Percentiles rank a stretch among this genome's conserved stretches.
phyloP scores from a whole-genome alignment of 2,329 filamentous ascomycete genomes.

The Botrytis porri region DNA sequence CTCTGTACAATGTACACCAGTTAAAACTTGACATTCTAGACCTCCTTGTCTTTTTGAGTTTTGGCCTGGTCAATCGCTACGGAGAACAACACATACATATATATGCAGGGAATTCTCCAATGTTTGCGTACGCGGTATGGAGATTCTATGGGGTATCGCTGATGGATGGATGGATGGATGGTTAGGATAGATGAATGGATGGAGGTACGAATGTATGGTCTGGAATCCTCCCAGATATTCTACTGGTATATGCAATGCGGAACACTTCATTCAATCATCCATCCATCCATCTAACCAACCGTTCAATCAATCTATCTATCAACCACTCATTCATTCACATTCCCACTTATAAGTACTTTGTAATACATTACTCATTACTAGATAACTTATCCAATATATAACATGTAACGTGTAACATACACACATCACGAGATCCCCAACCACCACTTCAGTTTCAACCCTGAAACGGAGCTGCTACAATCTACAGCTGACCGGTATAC shows the following conservation, averaged over 20 bases:
- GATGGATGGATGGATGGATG: not conserved
- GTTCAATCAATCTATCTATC: too few species aligned
- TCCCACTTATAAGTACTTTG: not conserved
- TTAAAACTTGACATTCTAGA: not conserved
- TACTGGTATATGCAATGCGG: not conserved
- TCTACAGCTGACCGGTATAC: not conserved
- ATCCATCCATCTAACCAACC: too few species aligned
- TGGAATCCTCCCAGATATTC: not conserved
- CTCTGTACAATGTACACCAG: too few species aligned
- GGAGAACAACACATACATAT: not conserved
- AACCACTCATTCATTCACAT: not conserved
- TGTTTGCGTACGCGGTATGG: not conserved
- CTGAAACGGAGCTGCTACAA: not conserved
- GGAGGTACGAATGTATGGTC: not conserved
- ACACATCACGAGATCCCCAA: not conserved
- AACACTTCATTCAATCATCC: not conserved
- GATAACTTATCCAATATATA: too few species aligned
- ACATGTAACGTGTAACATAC: not conserved
- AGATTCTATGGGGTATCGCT: too few species aligned
- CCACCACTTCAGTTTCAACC: not conserved
- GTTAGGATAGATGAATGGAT: not conserved
- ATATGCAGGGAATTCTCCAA: not conserved
- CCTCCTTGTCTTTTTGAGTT: not conserved
- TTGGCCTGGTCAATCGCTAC: not conserved
- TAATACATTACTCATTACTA: not conserved